Percentiles rank a stretch among this genome's conserved stretches.
Evolutionary conservation across 2,329 filamentous ascomycete species (phyloP).

Genomic region (Septoria petroselini): DNA sequence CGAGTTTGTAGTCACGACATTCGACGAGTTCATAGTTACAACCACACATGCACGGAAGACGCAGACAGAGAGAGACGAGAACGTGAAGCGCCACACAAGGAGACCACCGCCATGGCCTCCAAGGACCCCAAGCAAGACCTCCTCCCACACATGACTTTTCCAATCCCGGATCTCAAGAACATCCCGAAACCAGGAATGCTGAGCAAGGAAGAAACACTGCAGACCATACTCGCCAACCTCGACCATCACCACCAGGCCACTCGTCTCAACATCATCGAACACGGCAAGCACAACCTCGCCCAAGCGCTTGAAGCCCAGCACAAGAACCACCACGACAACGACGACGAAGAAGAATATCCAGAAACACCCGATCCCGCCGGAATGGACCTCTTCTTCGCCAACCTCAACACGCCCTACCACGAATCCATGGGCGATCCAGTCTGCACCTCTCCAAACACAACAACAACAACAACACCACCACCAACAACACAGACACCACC

Average conservation of each 20-base stretch:
- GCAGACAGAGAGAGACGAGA: background rate
- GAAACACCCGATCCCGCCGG: background rate
- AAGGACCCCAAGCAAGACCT: conserved; percentile 10
- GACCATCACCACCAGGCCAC: conserved; percentile 24
- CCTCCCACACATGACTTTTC: conserved; percentile 23
- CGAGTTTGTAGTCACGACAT: no score
- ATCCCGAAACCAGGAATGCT: conserved; percentile 14
- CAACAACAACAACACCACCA: no score
- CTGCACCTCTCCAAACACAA: background rate
- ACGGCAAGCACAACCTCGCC: conserved; percentile 12
- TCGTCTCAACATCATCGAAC: conserved; percentile 21
- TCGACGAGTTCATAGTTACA: no score
- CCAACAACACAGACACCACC: no score
- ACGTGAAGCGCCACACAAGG: background rate
- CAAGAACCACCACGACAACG: background rate
- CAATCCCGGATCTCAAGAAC: conserved; percentile 19
- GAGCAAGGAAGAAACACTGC: conserved; percentile 23
- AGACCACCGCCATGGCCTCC: background rate
- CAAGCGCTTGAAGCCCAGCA: background rate
- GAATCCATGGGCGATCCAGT: conserved; percentile 23
- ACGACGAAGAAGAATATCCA: background rate
- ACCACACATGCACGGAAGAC: background rate
- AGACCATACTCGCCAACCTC: conserved; percentile 29
- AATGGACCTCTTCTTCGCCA: conserved; percentile 16
- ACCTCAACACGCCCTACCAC: conserved; percentile 21